Conservation (phyloP, 2,329 filamentous ascomycete genomes). For the Didymella segeticola region DNA sequence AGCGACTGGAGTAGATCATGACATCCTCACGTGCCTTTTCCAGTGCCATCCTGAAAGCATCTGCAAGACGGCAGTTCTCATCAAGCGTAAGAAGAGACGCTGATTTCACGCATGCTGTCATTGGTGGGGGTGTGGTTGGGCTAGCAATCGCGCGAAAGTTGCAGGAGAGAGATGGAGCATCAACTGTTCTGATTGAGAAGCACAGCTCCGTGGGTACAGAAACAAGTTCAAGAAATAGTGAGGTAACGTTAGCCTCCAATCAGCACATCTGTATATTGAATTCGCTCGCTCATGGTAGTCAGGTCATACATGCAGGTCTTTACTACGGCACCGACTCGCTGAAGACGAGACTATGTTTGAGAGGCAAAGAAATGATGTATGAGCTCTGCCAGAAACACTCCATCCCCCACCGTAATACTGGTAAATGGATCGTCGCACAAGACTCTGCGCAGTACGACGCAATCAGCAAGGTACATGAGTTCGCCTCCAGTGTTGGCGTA, state of each 20-base stretch:
- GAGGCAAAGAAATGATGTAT: constrained; percentile 80
- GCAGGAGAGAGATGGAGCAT: constrained; percentile 64
- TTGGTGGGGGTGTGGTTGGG: constrained; percentile 78
- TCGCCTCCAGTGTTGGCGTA: constrained; percentile 64
- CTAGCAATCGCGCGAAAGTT: constrained; percentile 79
- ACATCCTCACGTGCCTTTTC: constrained; percentile 17
- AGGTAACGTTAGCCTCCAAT: constrained; percentile 56
- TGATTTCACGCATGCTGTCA: constrained; percentile 71
- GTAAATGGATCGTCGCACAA: constrained; percentile 97
- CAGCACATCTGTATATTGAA: too few species aligned
- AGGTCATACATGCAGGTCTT: constrained; percentile 93
- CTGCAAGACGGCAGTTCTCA: constrained; percentile 28
- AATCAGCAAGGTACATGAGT: constrained; percentile 63
- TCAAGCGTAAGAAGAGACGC: constrained; percentile 48
- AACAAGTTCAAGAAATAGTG: constrained; percentile 88
- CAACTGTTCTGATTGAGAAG: constrained; percentile 81
- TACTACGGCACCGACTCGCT: constrained; percentile 82
- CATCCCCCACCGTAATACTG: constrained; percentile 76
- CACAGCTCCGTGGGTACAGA: constrained; percentile 80
- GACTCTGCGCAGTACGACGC: constrained; percentile 71
- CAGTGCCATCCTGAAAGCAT: not conserved
- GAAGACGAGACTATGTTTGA: constrained; percentile 84
- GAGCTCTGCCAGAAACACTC: constrained; percentile 70
- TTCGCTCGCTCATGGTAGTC: too few species aligned
- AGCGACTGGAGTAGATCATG: constrained; percentile 14